phyloP scores from a whole-genome alignment of 768 basidiomycete genomes.

The Mrakia frigida region DNA sequence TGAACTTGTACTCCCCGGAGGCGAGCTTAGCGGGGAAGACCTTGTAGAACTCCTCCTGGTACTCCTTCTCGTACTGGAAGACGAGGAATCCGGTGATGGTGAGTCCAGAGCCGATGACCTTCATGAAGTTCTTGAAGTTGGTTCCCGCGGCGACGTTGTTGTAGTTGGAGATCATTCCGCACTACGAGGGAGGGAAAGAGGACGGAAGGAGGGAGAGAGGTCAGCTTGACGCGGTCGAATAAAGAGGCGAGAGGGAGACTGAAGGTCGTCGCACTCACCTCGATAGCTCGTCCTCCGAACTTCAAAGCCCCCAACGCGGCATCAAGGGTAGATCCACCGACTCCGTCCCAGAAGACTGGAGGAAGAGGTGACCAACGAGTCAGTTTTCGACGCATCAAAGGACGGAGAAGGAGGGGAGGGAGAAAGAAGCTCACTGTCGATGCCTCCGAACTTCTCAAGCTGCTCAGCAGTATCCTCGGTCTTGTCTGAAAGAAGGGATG shows the following conservation, averaged over 20 bases:
- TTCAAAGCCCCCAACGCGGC: slow-evolving; percentile 22
- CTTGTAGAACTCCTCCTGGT: slow-evolving; percentile 48
- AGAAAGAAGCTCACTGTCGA: slow-evolving; percentile 43
- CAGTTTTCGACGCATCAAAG: not conserved
- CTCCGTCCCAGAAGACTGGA: slow-evolving; percentile 47
- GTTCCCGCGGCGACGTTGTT: slow-evolving; percentile 10
- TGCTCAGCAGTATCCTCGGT: slow-evolving; percentile 53
- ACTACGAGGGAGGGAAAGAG: not conserved
- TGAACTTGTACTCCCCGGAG: slow-evolving; percentile 51
- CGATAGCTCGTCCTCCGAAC: slow-evolving; percentile 23
- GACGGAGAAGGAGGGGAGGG: not conserved
- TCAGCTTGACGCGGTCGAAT: not conserved
- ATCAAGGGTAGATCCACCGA: slow-evolving; percentile 41
- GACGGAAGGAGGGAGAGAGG: not conserved
- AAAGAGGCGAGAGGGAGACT: not conserved
- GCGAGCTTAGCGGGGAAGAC: slow-evolving; percentile 48
- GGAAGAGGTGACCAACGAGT: not conserved
- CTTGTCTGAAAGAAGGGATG: slow-evolving; percentile 45
- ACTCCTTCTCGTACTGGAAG: slow-evolving; percentile 62
- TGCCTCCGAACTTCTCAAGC: slow-evolving; percentile 55
- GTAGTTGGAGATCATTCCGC: slow-evolving; percentile 22
- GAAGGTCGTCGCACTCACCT: not conserved
- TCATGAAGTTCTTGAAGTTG: slow-evolving; percentile 30
- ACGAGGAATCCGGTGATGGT: slow-evolving; percentile 79
- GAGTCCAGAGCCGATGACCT: slow-evolving; percentile 22